Percentiles rank a stretch among this genome's conserved stretches.
Conservation (phyloP, 129 eudicot genomes). For the Flaveria sonorensis region DNA sequence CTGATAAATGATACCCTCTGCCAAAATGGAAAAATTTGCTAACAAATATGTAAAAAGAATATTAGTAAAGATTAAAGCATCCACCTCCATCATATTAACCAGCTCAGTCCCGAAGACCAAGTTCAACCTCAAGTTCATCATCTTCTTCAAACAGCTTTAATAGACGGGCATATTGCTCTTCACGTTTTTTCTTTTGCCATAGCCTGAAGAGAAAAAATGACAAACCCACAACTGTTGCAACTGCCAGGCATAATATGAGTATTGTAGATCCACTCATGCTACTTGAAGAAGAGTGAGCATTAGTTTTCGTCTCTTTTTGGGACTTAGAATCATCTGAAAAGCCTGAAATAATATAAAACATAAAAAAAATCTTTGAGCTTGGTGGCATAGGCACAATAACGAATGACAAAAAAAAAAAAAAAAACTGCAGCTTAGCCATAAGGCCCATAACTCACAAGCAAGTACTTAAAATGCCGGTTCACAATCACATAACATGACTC, state of each 20-base stretch:
- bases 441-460: not conserved
- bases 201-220: conserved; percentile 72
- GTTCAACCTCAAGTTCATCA: conserved; percentile 95
- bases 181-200: conserved; percentile 95
- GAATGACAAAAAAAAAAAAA: no score
- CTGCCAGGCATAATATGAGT: conserved; percentile 48
- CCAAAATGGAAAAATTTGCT: not conserved
- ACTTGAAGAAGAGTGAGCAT: conserved; percentile 40
- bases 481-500: not conserved
- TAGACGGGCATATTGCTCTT: conserved; percentile 91
- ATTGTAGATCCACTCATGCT: conserved; percentile 60
- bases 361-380: not conserved
- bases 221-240: conserved; percentile 54
- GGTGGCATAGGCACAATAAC: conserved; percentile 5
- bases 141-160: conserved; percentile 95
- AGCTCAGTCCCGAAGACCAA: conserved; percentile 85
- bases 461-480: not conserved
- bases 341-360: conserved; percentile 45
- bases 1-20: not conserved
- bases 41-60: not conserved
- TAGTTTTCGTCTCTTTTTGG: conserved; percentile 43
- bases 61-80: conserved; percentile 16
- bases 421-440: not conserved
- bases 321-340: conserved; percentile 57
- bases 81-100: conserved; percentile 40